Base-by-base conservation (phyloP, 164 flowering plant species). In the Stephania japonica region DNA sequence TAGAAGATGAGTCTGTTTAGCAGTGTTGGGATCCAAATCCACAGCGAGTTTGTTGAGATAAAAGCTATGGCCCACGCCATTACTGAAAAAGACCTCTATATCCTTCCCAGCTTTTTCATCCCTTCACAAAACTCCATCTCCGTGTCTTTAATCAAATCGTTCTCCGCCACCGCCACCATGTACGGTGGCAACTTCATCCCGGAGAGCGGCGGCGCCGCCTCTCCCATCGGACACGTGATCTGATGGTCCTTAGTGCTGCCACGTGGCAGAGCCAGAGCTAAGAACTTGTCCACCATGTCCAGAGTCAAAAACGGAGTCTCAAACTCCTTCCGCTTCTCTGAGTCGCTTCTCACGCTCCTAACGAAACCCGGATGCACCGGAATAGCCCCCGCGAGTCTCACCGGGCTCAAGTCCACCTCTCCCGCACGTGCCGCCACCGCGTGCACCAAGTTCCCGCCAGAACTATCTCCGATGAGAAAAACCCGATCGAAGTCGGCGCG, bases 381-480 rank as follows among this genome's bases (percentile, higher is more conserved):
- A 10, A 91, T 80, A n/a, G 76, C 87, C 0, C 96, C 98, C 41
- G 88, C 86, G 6, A 92, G 5, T 6, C 67, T 73, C 26, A 86
- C 5, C 1, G 88, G 87, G 19, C 16, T 41, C 67, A 80, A 9
- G 6, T 79, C 79, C 41, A 19, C 80, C 0, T 74, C 16, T 0
- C 87, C 90, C 0, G 91, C 90, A 1, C 84, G 78, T 8, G 86
- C 89, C 1, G 91, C 92, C 72, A 88, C 89, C 19, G 83, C 77
- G 59, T 92, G 98, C 16, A 88, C 94, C 6, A 92, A 16, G 81
- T 87, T 90, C 16, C 87, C 96, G 7, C 98, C 96, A 7, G 92
- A 85, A 83, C 96, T 91, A 75, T 93, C 98, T 0, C 98, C 96
- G 0, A 91, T 82, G 65, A 93, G 85, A 77, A 91, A 93, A 6